Base-by-base conservation (phyloP, 2,329 filamentous ascomycete genomes). In the Aspergillus sp. region DNA sequence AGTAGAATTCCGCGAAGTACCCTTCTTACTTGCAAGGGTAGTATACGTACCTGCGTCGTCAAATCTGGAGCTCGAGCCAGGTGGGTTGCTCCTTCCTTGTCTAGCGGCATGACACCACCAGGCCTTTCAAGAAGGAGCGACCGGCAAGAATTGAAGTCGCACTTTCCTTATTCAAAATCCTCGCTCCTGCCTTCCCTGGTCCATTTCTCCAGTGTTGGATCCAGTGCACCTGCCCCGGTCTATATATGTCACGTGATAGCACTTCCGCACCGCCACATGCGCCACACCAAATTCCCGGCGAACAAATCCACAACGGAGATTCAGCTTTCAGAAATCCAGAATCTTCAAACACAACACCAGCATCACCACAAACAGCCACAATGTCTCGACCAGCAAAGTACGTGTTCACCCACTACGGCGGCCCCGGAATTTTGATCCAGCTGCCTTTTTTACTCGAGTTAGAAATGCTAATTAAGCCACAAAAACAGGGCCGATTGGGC, bases 401-500 rank as follows among this genome's bases (percentile, higher is more conserved):
- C 72, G 76, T 70, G 47, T 37, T 14, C 52, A 25, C 27, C 33
- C 12, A 45, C 23, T 17, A 48, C 35, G 35, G 11, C 15, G 4
- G n/a, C 17, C 45, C 17, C 25, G n/a, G n/a, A 40, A 45, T 35
- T 27, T 51, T 47, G 6, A 46, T 21, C 11, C 21, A 27, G 49
- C 27, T 49, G 41, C 55, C 57, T 62, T 60, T 51, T 59, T 59
- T 61, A 43, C n/a, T 43, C 17, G 11, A 12, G 19, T 45, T 21
- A 11, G 21, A 23, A 45, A 37, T 64, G 58, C 39, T 39, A 27
- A 27, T 31, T 31, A 31, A 12, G 31, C 9, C 11, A 31, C 27
- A 61, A 27, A 58, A 84, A 81, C 74, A 82, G 84, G 71, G 84
- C 83, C 73, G 93, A 97, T 84, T 98, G 93, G 93, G 93, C 95